These are phyloP conservation scores for Senna siamea DNA, from an alignment of 306 rosid species.

Conservation along the genomic window DNA sequence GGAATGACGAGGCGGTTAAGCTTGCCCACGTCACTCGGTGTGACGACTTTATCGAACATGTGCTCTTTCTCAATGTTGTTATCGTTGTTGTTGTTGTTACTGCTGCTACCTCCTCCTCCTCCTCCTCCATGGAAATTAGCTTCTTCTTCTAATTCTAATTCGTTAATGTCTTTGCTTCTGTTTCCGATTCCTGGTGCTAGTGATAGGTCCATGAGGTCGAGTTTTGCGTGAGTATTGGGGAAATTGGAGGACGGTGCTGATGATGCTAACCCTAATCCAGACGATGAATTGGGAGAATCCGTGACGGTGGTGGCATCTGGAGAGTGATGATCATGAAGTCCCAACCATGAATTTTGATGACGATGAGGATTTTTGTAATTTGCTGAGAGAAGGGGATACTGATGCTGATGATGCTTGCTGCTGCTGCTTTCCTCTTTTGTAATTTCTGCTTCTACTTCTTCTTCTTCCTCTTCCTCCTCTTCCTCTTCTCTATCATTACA, in stretches of 20 bases:
- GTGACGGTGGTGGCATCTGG: slow-evolving; percentile 22
- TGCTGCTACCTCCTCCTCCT: neutral
- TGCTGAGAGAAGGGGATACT: slow-evolving; percentile 32
- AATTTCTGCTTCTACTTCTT: slow-evolving; percentile 42
- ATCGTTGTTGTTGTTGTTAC: no score
- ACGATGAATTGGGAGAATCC: slow-evolving; percentile 50
- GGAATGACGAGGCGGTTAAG: slow-evolving; percentile 88
- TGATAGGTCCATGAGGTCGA: slow-evolving; percentile 57
- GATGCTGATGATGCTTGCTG: slow-evolving; percentile 9
- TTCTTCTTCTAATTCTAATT: slow-evolving; percentile 24
- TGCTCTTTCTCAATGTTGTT: slow-evolving; percentile 74
- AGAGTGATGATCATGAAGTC: slow-evolving; percentile 30
- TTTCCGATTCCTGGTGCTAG: neutral
- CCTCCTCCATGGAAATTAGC: slow-evolving; percentile 35
- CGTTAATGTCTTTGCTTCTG: neutral
- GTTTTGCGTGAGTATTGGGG: slow-evolving; percentile 31
- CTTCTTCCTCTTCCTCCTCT: slow-evolving; percentile 18
- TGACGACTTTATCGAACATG: slow-evolving; percentile 88
- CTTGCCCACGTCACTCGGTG: slow-evolving; percentile 93
- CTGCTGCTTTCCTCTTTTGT: slow-evolving; percentile 34
- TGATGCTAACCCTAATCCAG: slow-evolving; percentile 53
- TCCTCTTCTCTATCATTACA: slow-evolving; percentile 39
- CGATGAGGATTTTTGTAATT: slow-evolving; percentile 26
- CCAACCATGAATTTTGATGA: slow-evolving; percentile 39
- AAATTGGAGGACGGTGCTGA: slow-evolving; percentile 39